Conservation (phyloP, 495 filamentous ascomycete species). For the Neurospora intermedia region DNA sequence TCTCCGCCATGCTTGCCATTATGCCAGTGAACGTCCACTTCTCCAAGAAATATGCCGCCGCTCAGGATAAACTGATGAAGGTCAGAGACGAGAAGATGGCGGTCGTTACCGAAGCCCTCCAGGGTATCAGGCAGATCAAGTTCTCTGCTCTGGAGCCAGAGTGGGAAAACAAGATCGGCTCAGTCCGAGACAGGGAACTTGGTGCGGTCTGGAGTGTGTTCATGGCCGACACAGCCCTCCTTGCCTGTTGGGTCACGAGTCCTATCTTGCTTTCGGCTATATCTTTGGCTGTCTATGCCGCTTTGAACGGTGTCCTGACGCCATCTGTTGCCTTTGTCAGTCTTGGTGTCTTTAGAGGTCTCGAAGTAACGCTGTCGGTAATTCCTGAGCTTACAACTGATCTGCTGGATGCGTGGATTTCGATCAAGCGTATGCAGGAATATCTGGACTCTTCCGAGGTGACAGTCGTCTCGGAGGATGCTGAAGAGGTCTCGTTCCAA, state of each 20-base stretch:
- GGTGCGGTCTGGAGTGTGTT: slow-evolving; percentile 54
- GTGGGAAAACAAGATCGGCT: slow-evolving; percentile 68
- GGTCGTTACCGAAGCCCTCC: slow-evolving; percentile 67
- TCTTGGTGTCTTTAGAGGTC: slow-evolving; percentile 58
- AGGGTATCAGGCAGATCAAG: slow-evolving; percentile 81
- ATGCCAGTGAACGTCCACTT: slow-evolving; percentile 60
- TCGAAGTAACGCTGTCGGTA: slow-evolving; percentile 60
- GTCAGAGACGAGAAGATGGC: slow-evolving; percentile 67
- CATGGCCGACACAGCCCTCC: slow-evolving; percentile 44
- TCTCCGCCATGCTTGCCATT: slow-evolving; percentile 50
- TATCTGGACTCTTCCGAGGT: slow-evolving; percentile 64
- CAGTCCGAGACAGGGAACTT: slow-evolving; percentile 56
- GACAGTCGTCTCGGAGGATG: slow-evolving; percentile 40
- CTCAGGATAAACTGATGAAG: slow-evolving; percentile 70
- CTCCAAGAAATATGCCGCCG: slow-evolving; percentile 53
- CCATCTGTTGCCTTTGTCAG: slow-evolving; percentile 76
- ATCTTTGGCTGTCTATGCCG: slow-evolving; percentile 58
- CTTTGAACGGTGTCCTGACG: slow-evolving; percentile 48
- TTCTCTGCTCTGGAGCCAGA: slow-evolving; percentile 72
- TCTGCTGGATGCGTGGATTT: slow-evolving; percentile 60
- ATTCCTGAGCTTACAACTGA: slow-evolving; percentile 66
- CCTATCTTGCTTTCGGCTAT: slow-evolving; percentile 65
- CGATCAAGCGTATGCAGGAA: slow-evolving; percentile 59
- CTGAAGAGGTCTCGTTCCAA: slow-evolving; percentile 52
- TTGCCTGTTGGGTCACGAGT: slow-evolving; percentile 61